Base-by-base conservation (phyloP, 2,329 filamentous ascomycete genomes). In the Verticillium nonalfalfae region DNA sequence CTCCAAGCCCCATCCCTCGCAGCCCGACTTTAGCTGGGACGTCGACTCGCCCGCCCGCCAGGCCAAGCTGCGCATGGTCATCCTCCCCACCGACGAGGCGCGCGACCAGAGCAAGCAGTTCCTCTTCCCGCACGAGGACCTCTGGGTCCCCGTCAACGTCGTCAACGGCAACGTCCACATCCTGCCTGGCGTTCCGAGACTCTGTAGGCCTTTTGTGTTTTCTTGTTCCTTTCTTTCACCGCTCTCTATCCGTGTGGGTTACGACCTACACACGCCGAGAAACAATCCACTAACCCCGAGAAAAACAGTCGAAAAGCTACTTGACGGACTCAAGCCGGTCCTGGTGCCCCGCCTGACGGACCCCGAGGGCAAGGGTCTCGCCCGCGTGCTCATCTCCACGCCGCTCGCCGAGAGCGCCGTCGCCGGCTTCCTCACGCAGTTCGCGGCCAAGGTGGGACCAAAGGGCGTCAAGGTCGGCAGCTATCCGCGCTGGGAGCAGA, bases 81-180 rank as follows among this genome's bases (percentile, higher is more conserved):
- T 92, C 72, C 79, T 98, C 39, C 95, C 95, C 0, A 88, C 86
- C 35, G 91, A 97, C 71, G 81, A 86, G 56, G 78, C 78, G 4
- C 78, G 87, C 18, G 80, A 89, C 7, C 75, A 88, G 26, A 81
- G 85, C 57, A 84, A 90, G 54, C 93, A 97, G 72, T 88, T 89
- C 18, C 68, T 97, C 33, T 97, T 96, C 72, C 85, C 90, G 1
- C 81, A 83, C 10, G 89, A 96, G 1, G 87, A 93, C 59, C 79
- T 96, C 26, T 98, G 95, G 95, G 93, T 98, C 45, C 95, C 95
- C 0, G 84, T 98, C 57, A 83, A 85, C 18, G 88, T 96, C 4
- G 91, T 97, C 15, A 97, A 97, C 70, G 91, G 91, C 58, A 99
- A 99, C 70, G 79, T 98, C 4, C 91, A 98, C 74, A 95, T 98